Conservation (phyloP, 169 alveolate species). For the Plasmodium gonderi region DNA sequence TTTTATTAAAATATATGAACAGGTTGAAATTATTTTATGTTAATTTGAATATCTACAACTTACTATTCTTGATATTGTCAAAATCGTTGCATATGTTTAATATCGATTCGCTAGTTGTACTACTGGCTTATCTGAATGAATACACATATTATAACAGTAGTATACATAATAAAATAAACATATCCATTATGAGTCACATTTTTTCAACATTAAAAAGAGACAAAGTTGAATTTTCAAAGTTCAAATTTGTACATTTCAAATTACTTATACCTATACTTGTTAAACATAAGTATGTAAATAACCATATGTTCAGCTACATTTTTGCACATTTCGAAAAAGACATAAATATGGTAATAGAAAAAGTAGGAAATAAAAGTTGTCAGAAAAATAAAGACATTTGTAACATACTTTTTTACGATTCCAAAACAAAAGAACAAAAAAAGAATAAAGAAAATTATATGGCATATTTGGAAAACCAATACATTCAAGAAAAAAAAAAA, state of each 20-base stretch:
- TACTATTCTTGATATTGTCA: conserved; percentile 36
- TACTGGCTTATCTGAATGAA: conserved; percentile 51
- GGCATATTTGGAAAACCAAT: conserved; percentile 25
- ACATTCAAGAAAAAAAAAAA: conserved; percentile 23
- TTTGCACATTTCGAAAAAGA: conserved; percentile 21
- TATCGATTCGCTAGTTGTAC: neutral
- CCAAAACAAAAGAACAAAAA: conserved; percentile 43
- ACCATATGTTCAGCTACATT: neutral
- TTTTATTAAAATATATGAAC: conserved; percentile 65
- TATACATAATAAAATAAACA: conserved; percentile 34
- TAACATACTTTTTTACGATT: conserved; percentile 34
- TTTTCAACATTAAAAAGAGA: neutral
- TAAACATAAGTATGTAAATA: conserved; percentile 35
- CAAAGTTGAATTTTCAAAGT: neutral
- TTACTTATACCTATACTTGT: conserved; percentile 23
- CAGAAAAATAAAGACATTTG: neutral
- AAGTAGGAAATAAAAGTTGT: neutral
- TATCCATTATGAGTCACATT: neutral
- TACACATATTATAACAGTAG: conserved; percentile 19
- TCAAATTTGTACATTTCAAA: conserved; percentile 25
- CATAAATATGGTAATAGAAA: neutral
- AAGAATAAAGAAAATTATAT: conserved; percentile 53
- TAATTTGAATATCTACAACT: conserved; percentile 45
- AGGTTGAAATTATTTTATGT: conserved; percentile 47
- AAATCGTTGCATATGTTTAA: conserved; percentile 12